Percentiles rank a stretch among this genome's conserved stretches.
phyloP scores from a whole-genome alignment of 768 basidiomycete genomes.

The Dentipellis sp. region DNA sequence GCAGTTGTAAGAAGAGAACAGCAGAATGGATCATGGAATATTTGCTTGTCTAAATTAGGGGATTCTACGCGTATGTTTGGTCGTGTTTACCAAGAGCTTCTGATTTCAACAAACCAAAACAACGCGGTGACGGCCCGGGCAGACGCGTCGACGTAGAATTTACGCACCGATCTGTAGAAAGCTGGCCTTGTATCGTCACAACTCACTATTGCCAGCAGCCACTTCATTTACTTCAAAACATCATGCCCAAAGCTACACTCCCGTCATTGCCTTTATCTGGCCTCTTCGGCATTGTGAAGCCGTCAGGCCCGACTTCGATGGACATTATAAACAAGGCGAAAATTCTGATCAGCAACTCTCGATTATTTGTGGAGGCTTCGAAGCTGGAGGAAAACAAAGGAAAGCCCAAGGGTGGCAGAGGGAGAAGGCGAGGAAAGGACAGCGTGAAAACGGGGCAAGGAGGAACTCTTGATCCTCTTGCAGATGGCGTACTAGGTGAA shows the following conservation, averaged over 20 bases:
- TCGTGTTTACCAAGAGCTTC: not conserved
- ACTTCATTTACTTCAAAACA: not conserved
- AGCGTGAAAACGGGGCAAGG: slow-evolving; percentile 83
- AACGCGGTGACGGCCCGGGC: not conserved
- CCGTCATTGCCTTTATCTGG: slow-evolving; percentile 60
- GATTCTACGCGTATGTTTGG: not conserved
- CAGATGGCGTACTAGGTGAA: slow-evolving; percentile 86
- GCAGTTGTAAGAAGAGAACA: not conserved
- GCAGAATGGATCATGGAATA: not conserved
- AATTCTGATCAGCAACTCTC: slow-evolving; percentile 64
- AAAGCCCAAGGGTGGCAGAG: slow-evolving; percentile 29
- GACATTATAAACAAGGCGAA: slow-evolving; percentile 79
- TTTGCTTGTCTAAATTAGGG: not conserved
- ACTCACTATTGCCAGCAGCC: too few species aligned
- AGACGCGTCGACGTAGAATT: not conserved
- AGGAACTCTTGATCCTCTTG: slow-evolving; percentile 93
- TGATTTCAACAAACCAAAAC: not conserved
- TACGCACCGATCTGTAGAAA: too few species aligned
- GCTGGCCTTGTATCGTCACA: too few species aligned
- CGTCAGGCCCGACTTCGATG: slow-evolving; percentile 92
- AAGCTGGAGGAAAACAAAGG: slow-evolving; percentile 44
- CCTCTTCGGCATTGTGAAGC: slow-evolving; percentile 85
- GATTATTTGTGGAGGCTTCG: slow-evolving; percentile 59
- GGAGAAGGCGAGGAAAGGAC: slow-evolving; percentile 25
- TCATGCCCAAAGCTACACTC: slow-evolving; percentile 59